These are phyloP conservation scores for Naganishia sp. DNA, from an alignment of 1,284 basidiomycete genomes.

Conservation along the genomic window DNA sequence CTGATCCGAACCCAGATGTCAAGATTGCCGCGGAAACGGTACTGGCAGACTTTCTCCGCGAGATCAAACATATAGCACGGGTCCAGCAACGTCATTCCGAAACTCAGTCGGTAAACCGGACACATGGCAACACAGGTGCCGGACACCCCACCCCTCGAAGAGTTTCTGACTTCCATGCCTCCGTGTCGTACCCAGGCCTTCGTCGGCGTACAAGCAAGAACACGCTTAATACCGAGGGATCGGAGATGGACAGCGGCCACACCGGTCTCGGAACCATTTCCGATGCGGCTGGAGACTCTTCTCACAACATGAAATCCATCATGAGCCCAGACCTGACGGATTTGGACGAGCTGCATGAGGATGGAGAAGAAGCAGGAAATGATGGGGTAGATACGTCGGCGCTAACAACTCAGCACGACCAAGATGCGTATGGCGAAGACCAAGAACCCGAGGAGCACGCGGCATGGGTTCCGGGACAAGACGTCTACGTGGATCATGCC, in stretches of 20 bases:
- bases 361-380: conserved; percentile 25
- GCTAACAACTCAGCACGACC: conserved; percentile 29
- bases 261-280: conserved; percentile 24
- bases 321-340: conserved; percentile 29
- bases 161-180: conserved; percentile 21
- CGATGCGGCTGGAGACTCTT: conserved; percentile 11
- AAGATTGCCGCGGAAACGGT: conserved; percentile 87
- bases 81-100: conserved; percentile 65
- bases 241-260: conserved; percentile 49
- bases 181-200: conserved; percentile 17
- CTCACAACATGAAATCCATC: conserved; percentile 9
- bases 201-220: conserved; percentile 46
- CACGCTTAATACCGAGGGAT: conserved; percentile 58
- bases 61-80: conserved; percentile 81
- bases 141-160: conserved; percentile 3
- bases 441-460: conserved; percentile 49
- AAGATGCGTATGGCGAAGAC: conserved; percentile 42
- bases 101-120: conserved; percentile 14
- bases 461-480: conserved; percentile 91
- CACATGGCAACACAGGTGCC: background rate
- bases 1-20: conserved; percentile 93
- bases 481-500: conserved; percentile 85
- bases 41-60: conserved; percentile 86
- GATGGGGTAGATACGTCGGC: conserved; percentile 30
- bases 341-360: conserved; percentile 33